Evolutionary conservation across 2,329 filamentous ascomycete genomes (phyloP), one percentile per base, ranked within the genome.

Genomic region (Aureobasidium melanogenum): DNA sequence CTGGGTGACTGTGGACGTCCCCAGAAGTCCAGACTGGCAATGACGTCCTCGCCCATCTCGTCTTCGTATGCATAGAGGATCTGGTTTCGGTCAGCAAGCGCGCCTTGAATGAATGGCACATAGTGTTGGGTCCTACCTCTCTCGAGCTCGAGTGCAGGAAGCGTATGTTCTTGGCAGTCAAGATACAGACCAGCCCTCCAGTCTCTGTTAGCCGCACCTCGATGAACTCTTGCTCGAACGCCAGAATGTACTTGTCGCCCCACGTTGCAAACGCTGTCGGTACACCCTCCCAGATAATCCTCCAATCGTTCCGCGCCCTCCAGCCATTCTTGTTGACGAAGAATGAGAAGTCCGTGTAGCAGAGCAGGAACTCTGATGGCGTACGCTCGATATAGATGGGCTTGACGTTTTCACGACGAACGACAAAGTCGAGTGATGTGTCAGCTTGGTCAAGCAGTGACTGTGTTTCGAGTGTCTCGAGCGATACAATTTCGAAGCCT

Each of bases 281-380:
- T 47, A 86, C 89, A 61, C 94, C 94, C 77, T 99, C 94, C 94
- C 94, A 99, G 65, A 93, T 88, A 71, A 99, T 96, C 69, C 88
- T 87, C 94, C 94, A 99, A 74, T 99, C 94, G 5, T 92, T 91
- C 69, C 92, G 84, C 59, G 93, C 93, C 65, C 94, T 86, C 94
- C 94, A 99, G 39, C 94, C 94, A 73, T 99, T 97, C 69, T 94
- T 86, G 76, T 99, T 97, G 72, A 99, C 94, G 70, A 97, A 99
- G 84, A 99, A 99, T 14, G 91, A 96, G 76, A 97, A 99, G 73
- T 99, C 94, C 5, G 91, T 94, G 77, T 99, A 99, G 75, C 97
- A 97, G 65, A 99, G 86, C 67, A 99, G 76, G 80, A 99, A 99
- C 72, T 99, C 94, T 73, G 93, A 92, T 67, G 95, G 95, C 72